These are phyloP conservation scores for Gelatoporia subvermispora DNA, from an alignment of 768 basidiomycete species.

Conservation along the genomic window DNA sequence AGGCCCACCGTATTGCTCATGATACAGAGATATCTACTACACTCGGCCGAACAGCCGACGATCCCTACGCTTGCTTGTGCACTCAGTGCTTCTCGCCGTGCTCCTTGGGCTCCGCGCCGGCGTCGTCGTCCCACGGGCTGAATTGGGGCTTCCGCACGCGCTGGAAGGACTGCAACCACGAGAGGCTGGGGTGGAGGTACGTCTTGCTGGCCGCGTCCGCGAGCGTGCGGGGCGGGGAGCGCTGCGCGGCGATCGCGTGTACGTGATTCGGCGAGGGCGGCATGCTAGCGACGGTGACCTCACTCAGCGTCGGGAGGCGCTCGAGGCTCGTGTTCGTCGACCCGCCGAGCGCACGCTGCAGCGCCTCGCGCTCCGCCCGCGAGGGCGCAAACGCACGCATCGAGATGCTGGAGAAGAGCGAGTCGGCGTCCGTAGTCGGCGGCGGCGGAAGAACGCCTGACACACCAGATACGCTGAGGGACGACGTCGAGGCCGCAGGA, in stretches of 20 bases:
- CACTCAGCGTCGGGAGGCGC: slow-evolving; percentile 71
- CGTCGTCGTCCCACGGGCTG: slow-evolving; percentile 82
- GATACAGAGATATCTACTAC: not conserved
- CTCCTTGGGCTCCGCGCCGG: slow-evolving; percentile 21
- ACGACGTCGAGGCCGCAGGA: slow-evolving; percentile 11
- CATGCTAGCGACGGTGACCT: slow-evolving; percentile 44
- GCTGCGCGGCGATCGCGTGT: slow-evolving; percentile 32
- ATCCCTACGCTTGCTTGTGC: too few species aligned
- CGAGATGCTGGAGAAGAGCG: slow-evolving; percentile 32
- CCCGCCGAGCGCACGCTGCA: slow-evolving; percentile 73
- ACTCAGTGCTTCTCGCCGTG: slow-evolving; percentile 7
- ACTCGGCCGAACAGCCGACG: not conserved
- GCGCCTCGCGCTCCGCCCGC: slow-evolving; percentile 79
- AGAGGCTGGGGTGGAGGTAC: slow-evolving; percentile 39
- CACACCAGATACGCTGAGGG: slow-evolving; percentile 20
- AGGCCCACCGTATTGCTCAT: not conserved
- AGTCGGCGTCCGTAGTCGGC: slow-evolving; percentile 11
- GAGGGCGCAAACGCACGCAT: slow-evolving; percentile 86
- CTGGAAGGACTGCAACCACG: slow-evolving; percentile 66
- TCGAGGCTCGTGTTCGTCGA: slow-evolving; percentile 74
- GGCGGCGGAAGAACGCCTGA: slow-evolving; percentile 15
- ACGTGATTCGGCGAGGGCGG: slow-evolving; percentile 60
- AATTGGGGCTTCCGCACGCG: slow-evolving; percentile 63
- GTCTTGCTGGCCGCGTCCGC: slow-evolving; percentile 18
- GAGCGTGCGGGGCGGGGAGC: too few species aligned